Evolutionary conservation across 768 basidiomycete species (phyloP), one percentile per base, ranked within the genome.

Genomic region (Termitomyces sp.): DNA sequence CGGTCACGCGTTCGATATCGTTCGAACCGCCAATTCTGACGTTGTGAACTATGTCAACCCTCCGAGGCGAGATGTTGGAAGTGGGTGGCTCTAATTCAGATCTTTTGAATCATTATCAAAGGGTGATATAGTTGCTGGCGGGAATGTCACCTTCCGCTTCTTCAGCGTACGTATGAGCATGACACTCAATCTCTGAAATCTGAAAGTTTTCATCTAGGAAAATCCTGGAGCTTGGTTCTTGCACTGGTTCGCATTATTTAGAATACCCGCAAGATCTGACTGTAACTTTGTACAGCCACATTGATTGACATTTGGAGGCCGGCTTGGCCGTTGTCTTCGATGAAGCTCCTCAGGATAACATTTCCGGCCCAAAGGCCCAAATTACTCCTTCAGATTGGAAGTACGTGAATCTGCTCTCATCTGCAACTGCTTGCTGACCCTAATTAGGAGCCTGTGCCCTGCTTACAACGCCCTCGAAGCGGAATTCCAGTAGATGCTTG

Each of bases 161-260:
- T 49, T 49, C 48, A 49, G 48, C 66, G 65, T 66, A 63, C 31
- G 65, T 62, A 16, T n/a, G 32, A 37, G 10, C 14, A 10, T 37
- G 8, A 5, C 23, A 35, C 14, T 35, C 16, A 1, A 23, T 35
- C n/a, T 25, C 4, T 10, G 14, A 17, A 49, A 6, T 25, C 48
- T 49, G 8, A 49, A 5, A 10, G 5, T 5, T 16, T 37, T 17
- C 8, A 4, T 48, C 14, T 37, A 49, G 34, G 23, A 83, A 57
- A 88, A 87, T 69, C 73, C 86, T 0, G 86, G 86, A 19, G 79
- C 80, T 6, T 84, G 82, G 79, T 75, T 79, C 69, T 68, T 79
- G 45, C 78, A 78, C 53, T 74, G 73, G 74, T 75, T 43, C 5
- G 48, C 51, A 23, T 21, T 3, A 21, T 31, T 25, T 6, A 31